Conservation (phyloP, 768 basidiomycete species). For the Amanita muscaria region DNA sequence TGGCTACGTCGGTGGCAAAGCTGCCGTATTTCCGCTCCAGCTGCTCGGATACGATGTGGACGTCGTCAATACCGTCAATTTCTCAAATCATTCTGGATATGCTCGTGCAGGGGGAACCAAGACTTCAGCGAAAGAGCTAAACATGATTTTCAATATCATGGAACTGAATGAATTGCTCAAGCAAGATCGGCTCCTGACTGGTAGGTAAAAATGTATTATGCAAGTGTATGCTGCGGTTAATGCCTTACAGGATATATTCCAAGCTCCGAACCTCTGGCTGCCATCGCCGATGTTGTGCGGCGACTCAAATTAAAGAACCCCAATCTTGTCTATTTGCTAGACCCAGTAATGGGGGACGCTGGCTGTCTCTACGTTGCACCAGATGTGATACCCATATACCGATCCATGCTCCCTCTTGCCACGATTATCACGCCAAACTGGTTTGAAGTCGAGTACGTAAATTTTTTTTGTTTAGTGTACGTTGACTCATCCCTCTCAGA, state of each 20-base stretch:
- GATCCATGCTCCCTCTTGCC: slow-evolving; percentile 67
- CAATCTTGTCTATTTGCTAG: slow-evolving; percentile 75
- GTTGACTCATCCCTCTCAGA: slow-evolving; percentile 30
- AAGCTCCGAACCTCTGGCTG: slow-evolving; percentile 65
- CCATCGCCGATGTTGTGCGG: slow-evolving; percentile 52
- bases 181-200: slow-evolving; percentile 73
- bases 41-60: slow-evolving; percentile 94
- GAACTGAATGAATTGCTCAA: slow-evolving; percentile 66
- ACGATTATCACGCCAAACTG: slow-evolving; percentile 96
- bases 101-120: slow-evolving; percentile 72
- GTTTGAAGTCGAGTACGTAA: slow-evolving; percentile 84
- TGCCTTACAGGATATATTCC: slow-evolving; percentile 70
- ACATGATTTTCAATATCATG: slow-evolving; percentile 63
- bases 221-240: background rate
- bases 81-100: slow-evolving; percentile 92
- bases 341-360: slow-evolving; percentile 94
- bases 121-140: slow-evolving; percentile 70
- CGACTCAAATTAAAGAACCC: slow-evolving; percentile 52
- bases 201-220: slow-evolving; percentile 27
- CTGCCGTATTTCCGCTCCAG: slow-evolving; percentile 70
- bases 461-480: slow-evolving; percentile 19
- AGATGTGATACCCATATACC: slow-evolving; percentile 83
- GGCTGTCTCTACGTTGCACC: slow-evolving; percentile 83
- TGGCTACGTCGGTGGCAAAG: slow-evolving; percentile 89
- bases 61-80: slow-evolving; percentile 88